Conservation (phyloP, 495 filamentous ascomycete species). For the Xylaria flabelliformis region DNA sequence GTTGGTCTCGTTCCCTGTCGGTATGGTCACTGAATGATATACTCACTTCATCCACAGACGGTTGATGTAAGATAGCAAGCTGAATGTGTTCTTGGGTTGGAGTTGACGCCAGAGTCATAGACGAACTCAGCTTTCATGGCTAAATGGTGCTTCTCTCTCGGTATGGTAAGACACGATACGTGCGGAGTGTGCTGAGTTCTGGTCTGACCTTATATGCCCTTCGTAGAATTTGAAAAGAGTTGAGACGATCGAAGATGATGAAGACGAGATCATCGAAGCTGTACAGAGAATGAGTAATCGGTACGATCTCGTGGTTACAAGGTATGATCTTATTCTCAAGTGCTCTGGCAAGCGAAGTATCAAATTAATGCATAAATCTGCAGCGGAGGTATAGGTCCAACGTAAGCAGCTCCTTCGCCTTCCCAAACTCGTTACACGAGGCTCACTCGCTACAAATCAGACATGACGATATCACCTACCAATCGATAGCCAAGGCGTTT, state of each 20-base stretch:
- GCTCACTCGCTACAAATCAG: slow-evolving; percentile 51
- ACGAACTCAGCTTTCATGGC: slow-evolving; percentile 93
- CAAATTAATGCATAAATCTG: slow-evolving; percentile 20
- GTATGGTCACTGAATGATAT: not conserved
- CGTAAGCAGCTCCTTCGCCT: slow-evolving; percentile 55
- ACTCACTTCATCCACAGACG: slow-evolving; percentile 35
- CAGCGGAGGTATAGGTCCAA: slow-evolving; percentile 93
- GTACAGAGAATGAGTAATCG: slow-evolving; percentile 80
- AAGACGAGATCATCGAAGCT: slow-evolving; percentile 87
- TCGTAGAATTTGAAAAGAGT: slow-evolving; percentile 75
- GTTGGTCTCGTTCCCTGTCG: slow-evolving; percentile 48
- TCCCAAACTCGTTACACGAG: not conserved
- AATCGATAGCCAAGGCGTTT: slow-evolving; percentile 91
- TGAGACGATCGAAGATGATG: slow-evolving; percentile 92
- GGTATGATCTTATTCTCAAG: slow-evolving; percentile 37
- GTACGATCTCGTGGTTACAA: slow-evolving; percentile 94
- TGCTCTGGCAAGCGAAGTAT: not conserved
- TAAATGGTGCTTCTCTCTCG: slow-evolving; percentile 89
- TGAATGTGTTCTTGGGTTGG: not conserved
- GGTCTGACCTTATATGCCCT: not conserved
- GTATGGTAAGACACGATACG: slow-evolving; percentile 64
- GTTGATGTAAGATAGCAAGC: slow-evolving; percentile 39
- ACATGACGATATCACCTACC: slow-evolving; percentile 97
- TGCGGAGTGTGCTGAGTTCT: not conserved
- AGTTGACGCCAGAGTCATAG: slow-evolving; percentile 47